phyloP scores from a whole-genome alignment of 148 eudicot genomes.

The Silene latifolia region DNA sequence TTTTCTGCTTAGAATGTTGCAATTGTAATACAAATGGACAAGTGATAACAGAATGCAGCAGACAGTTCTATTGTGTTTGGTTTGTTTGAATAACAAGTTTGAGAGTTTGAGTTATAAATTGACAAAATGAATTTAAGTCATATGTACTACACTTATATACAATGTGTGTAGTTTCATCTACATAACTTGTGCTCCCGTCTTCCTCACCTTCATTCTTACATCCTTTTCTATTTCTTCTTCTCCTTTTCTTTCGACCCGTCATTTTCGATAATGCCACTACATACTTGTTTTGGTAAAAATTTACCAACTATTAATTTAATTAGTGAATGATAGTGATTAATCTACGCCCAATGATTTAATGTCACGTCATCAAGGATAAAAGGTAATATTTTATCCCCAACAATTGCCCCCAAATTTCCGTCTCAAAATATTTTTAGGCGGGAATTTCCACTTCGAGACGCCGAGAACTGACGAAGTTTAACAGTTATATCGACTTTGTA shows the following conservation, averaged over 20 bases:
- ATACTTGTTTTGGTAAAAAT: no score
- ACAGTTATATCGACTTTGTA: no score
- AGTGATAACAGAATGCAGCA: neutral
- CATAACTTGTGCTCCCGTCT: neutral
- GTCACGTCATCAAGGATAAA: no score
- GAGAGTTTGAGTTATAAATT: conserved; percentile 5
- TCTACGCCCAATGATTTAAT: no score
- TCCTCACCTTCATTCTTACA: neutral
- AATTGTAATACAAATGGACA: neutral
- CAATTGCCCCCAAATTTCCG: no score
- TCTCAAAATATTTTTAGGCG: no score
- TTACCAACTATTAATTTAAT: no score
- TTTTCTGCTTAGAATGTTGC: conserved; percentile 5
- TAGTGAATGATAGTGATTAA: no score
- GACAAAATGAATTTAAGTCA: conserved; percentile 12
- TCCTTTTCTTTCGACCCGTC: neutral
- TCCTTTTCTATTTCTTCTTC: neutral
- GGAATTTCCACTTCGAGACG: no score
- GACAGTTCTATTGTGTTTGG: conserved; percentile 4
- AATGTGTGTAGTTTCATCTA: neutral
- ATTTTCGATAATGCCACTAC: neutral
- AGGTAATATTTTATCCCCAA: no score
- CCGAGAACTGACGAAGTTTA: no score
- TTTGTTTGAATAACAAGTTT: neutral
- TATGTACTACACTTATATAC: neutral